Evolutionary conservation across 768 basidiomycete genomes (phyloP).

Genomic region (Amanita pallidorosea): DNA sequence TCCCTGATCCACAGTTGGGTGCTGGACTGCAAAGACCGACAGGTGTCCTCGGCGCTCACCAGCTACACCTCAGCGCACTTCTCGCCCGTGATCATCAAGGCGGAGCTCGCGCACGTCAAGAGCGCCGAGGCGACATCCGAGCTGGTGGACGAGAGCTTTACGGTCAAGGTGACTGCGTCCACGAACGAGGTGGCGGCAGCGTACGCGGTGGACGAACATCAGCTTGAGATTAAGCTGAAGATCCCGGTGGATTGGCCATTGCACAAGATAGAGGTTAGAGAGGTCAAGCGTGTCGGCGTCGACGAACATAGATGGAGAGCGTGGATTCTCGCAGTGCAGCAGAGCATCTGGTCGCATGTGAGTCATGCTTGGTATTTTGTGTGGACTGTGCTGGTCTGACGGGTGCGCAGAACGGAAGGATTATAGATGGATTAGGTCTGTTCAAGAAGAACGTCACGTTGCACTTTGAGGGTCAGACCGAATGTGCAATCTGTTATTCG

Average conservation of each 20-base stretch:
- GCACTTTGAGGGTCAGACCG: slow-evolving; percentile 92
- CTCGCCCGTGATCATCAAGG: slow-evolving; percentile 78
- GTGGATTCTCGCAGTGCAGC: slow-evolving; percentile 89
- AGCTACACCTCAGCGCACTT: slow-evolving; percentile 76
- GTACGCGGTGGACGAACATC: slow-evolving; percentile 89
- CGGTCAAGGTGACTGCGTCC: slow-evolving; percentile 62
- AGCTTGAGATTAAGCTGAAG: slow-evolving; percentile 78
- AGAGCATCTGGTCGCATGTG: slow-evolving; percentile 82
- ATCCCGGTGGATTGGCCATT: slow-evolving; percentile 90
- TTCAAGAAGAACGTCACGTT: slow-evolving; percentile 92
- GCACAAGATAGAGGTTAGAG: slow-evolving; percentile 78
- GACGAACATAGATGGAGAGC: slow-evolving; percentile 85
- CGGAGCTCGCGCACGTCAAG: slow-evolving; percentile 72
- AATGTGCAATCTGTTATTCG: slow-evolving; percentile 97
- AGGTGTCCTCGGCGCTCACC: slow-evolving; percentile 66
- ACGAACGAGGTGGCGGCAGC: slow-evolving; percentile 76
- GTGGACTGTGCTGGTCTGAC: background rate
- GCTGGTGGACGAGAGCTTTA: slow-evolving; percentile 66
- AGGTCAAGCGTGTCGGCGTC: slow-evolving; percentile 77
- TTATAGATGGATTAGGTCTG: slow-evolving; percentile 76
- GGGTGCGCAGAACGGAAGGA: slow-evolving; percentile 64
- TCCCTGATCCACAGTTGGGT: slow-evolving; percentile 83
- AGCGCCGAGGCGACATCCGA: slow-evolving; percentile 41
- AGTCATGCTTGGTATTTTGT: slow-evolving; percentile 14
- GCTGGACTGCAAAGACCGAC: slow-evolving; percentile 79